Base-by-base conservation (phyloP, 352 stramenopile species). In the Phytophthora capsici region DNA sequence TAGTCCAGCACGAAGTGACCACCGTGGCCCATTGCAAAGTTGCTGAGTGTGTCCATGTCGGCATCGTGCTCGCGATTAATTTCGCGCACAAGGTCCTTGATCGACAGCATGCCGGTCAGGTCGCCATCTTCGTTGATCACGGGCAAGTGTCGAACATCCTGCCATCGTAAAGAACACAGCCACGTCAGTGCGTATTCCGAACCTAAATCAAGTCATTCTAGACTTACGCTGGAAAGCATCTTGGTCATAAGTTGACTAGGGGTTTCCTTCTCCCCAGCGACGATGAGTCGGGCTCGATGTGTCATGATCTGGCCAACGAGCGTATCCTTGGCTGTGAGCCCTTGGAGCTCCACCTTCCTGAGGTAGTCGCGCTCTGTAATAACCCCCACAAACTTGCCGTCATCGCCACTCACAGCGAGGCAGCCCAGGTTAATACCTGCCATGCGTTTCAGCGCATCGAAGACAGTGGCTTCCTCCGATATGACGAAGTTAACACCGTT, bases 291-390 rank as follows among this genome's bases (percentile, higher is more conserved):
- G 23, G 90, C 86, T 45, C 78, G 84, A 57, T 95, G 94, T 40
- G 96, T 99, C 72, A 95, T 95, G 74, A 99, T 98, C 88, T 99
- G 90, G 49, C 91, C 90, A 22, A 98, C 84, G 20, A 77, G 77
- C 12, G 91, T 97, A 22, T 76, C 75, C 53, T 94, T 91, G 40
- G 84, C 88, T 13, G 88, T 97, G 52, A 96, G 88, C 8, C 85
- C 90, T 51, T 98, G 89, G 38, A 99, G 78, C 63, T 97, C 96
- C 47, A 99, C 93, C 65, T 99, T 99, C 68, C 91, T 93, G 46
- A 99, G 84, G 78, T 98, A 98, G 71, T 99, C 96, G 61, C 96
- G 90, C 82, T 99, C 96, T 46, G 83, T 97, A 30, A 99, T 78
- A 19, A 99, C 78, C 37, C 93, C 93, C 3, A 90, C 88, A 54